These are phyloP conservation scores for Wickerhamiella sorbophila DNA, from an alignment of 805 yeast species.

Conservation along the genomic window DNA sequence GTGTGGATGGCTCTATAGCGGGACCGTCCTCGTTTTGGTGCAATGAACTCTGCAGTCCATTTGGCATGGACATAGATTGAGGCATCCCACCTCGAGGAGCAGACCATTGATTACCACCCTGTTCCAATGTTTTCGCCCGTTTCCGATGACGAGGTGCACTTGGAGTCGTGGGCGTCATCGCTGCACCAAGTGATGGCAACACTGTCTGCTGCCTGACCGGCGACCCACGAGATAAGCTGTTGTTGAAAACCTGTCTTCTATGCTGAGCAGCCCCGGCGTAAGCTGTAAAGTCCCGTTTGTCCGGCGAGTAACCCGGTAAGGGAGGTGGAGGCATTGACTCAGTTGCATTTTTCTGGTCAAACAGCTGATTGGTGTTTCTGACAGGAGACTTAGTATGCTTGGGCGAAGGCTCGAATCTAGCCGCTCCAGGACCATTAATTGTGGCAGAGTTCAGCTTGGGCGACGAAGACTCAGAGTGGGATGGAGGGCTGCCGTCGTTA, in stretches of 20 bases:
- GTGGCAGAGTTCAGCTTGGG: neutral
- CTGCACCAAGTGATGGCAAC: neutral
- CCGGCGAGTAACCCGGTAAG: neutral
- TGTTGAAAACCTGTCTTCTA: neutral
- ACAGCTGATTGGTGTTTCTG: neutral
- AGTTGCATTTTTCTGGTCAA: neutral
- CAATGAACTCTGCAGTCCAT: neutral
- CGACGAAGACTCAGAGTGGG: neutral
- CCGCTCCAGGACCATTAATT: neutral
- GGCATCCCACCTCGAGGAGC: too few species aligned
- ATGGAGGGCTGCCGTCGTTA: neutral
- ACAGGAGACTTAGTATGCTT: neutral
- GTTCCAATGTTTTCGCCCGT: constrained; percentile 18
- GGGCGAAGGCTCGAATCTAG: neutral
- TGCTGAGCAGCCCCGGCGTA: neutral
- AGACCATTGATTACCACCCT: constrained; percentile 5
- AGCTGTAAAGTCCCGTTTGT: neutral
- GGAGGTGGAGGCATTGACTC: neutral
- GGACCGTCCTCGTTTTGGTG: neutral
- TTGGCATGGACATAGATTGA: neutral
- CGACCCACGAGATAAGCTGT: neutral
- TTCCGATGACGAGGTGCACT: constrained; percentile 7
- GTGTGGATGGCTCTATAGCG: constrained; percentile 1
- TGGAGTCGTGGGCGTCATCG: neutral
- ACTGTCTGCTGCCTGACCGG: neutral